These are phyloP conservation scores for Ploettnerulaceae sp. DNA, from an alignment of 2,329 filamentous ascomycete genomes.

Conservation along the genomic window DNA sequence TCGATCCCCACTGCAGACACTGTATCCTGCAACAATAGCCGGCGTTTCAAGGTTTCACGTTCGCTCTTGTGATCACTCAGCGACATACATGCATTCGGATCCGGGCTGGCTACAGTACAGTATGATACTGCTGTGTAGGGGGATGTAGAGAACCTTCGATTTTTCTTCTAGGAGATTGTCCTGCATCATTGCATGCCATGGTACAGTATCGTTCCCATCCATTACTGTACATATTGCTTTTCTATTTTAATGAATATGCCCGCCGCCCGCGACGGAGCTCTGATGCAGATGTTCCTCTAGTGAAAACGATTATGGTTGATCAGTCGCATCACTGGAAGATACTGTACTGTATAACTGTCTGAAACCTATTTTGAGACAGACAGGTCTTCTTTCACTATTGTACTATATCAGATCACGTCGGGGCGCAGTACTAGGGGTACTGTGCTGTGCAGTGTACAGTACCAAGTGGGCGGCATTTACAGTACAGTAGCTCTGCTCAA, in stretches of 20 bases:
- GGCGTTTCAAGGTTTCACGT: not conserved
- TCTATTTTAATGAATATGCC: conserved; percentile 4
- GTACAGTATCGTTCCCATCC: too few relatives aligned
- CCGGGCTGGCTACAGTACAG: conserved; percentile 1
- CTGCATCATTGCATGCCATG: too few relatives aligned
- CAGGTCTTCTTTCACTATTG: conserved; percentile 4
- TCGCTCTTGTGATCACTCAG: conserved; percentile 1
- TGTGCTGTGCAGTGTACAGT: too few relatives aligned
- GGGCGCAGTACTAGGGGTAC: conserved; percentile 2
- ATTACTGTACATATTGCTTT: not conserved
- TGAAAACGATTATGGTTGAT: not conserved
- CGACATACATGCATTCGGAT: not conserved
- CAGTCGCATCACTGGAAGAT: not conserved
- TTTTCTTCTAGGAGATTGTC: conserved; percentile 5
- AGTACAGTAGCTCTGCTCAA: too few relatives aligned
- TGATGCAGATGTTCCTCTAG: not conserved
- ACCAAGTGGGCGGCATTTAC: too few relatives aligned
- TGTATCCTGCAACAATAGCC: not conserved
- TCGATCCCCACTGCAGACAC: not conserved
- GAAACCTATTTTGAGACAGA: conserved; percentile 22
- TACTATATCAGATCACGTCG: not conserved
- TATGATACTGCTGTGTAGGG: too few relatives aligned
- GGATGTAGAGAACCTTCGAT: conserved; percentile 6
- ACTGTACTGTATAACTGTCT: too few relatives aligned
- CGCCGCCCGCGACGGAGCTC: not conserved